These are phyloP conservation scores for Lodderomyces oxycetoniae DNA, from an alignment of 1,139 yeast species.

Conservation along the genomic window DNA sequence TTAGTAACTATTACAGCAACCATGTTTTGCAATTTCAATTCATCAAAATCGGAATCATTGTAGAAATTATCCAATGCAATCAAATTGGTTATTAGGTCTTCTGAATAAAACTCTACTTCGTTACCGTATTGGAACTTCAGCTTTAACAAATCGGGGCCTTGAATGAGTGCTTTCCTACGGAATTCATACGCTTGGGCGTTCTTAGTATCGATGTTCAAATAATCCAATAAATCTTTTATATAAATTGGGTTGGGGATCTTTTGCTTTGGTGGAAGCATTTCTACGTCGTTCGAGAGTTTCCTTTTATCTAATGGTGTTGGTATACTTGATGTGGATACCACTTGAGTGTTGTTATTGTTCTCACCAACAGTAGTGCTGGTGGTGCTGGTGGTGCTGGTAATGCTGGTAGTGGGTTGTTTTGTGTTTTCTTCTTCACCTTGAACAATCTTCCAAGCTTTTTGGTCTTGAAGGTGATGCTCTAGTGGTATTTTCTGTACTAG, in stretches of 20 bases:
- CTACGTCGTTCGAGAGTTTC: conserved; percentile 49
- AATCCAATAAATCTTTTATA: conserved; percentile 56
- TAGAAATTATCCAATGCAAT: conserved; percentile 47
- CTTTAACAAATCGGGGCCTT: conserved; percentile 52
- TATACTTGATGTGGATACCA: too few species aligned
- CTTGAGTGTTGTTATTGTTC: too few species aligned
- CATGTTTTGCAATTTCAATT: conserved; percentile 44
- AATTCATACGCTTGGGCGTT: conserved; percentile 48
- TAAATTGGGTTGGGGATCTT: conserved; percentile 53
- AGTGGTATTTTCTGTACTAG: background rate
- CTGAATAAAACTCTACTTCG: conserved; percentile 51
- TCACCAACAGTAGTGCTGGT: background rate
- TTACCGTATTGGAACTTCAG: conserved; percentile 48
- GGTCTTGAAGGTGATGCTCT: background rate
- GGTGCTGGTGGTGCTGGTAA: background rate
- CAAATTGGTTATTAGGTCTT: conserved; percentile 40
- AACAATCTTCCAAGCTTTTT: conserved; percentile 17
- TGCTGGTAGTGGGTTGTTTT: background rate
- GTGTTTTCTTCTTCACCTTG: background rate
- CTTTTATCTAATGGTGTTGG: too few species aligned
- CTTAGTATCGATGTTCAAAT: conserved; percentile 42
- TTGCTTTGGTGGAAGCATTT: conserved; percentile 30
- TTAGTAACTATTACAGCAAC: conserved; percentile 49
- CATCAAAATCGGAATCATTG: conserved; percentile 48
- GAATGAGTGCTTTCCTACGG: conserved; percentile 43